Evolutionary conservation across 257 asterid species (phyloP).

Genomic region (Solanum bulbocastanum): DNA sequence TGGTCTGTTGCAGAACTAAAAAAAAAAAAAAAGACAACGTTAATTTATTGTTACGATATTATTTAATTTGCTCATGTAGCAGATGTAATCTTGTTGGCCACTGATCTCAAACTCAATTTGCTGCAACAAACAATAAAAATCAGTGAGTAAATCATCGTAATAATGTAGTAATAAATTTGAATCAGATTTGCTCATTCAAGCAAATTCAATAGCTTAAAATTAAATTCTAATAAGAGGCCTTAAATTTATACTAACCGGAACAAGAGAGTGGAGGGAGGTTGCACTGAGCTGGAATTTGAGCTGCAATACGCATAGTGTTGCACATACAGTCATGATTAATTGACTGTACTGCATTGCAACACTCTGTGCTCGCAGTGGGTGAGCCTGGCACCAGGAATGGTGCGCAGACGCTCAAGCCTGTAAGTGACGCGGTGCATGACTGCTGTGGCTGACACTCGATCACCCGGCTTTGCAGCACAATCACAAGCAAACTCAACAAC

Average conservation of each 20-base stretch:
- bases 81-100: background rate
- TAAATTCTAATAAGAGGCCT: background rate
- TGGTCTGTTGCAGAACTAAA: background rate
- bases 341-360: constrained; percentile 38
- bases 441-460: constrained; percentile 16
- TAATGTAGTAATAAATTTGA: background rate
- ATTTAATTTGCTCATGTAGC: background rate
- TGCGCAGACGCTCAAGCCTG: background rate
- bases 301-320: constrained; percentile 25
- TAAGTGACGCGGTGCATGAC: constrained; percentile 32
- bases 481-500: background rate
- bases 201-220: background rate
- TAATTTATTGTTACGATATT: background rate
- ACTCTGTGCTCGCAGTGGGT: constrained; percentile 17
- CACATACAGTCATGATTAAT: constrained; percentile 37
- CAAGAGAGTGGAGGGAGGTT: constrained; percentile 35
- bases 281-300: constrained; percentile 36
- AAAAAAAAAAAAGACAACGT: background rate
- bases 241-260: background rate
- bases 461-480: constrained; percentile 8
- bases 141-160: background rate
- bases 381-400: constrained; percentile 1
- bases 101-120: background rate
- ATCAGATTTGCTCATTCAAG: background rate
- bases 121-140: background rate